phyloP scores from a whole-genome alignment of 805 yeast genomes.

The Suhomyces sp. region DNA sequence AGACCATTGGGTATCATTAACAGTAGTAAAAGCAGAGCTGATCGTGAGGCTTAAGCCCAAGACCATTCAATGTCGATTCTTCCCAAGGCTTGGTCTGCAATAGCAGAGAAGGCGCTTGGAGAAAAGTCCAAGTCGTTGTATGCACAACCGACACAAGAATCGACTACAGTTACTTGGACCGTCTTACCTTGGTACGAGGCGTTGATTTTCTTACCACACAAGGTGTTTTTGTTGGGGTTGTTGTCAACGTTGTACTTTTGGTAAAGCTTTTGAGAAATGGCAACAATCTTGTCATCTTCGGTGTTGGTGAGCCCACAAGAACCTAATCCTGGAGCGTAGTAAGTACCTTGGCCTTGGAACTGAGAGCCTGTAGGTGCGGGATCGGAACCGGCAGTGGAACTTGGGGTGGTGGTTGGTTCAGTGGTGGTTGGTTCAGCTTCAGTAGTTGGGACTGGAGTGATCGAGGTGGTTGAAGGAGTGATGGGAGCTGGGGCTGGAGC shows the following conservation, averaged over 20 bases:
- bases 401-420: constrained; percentile 14
- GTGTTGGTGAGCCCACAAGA: constrained; percentile 53
- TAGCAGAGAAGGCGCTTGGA: constrained; percentile 54
- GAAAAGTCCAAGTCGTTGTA: constrained; percentile 55
- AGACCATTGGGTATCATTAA: too few relatives aligned
- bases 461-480: constrained; percentile 13
- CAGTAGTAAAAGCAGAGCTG: too few relatives aligned
- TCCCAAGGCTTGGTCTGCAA: constrained; percentile 54
- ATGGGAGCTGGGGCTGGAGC: constrained; percentile 14
- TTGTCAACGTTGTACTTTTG: constrained; percentile 30
- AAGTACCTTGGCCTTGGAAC: constrained; percentile 49
- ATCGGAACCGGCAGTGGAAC: constrained; percentile 14
- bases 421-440: constrained; percentile 6
- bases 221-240: constrained; percentile 46
- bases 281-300: constrained; percentile 52
- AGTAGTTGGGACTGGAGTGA: constrained; percentile 11
- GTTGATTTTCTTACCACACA: constrained; percentile 53
- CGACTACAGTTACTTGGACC: constrained; percentile 57
- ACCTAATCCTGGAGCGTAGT: constrained; percentile 46
- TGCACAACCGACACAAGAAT: constrained; percentile 56
- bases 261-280: constrained; percentile 46
- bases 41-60: too few relatives aligned
- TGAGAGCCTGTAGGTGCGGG: constrained; percentile 12
- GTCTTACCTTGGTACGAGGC: constrained; percentile 49
- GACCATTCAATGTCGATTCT: constrained; percentile 56